Evolutionary conservation across 176 grass and related monocot species (phyloP).

Genomic region (Raddia distichophylla): DNA sequence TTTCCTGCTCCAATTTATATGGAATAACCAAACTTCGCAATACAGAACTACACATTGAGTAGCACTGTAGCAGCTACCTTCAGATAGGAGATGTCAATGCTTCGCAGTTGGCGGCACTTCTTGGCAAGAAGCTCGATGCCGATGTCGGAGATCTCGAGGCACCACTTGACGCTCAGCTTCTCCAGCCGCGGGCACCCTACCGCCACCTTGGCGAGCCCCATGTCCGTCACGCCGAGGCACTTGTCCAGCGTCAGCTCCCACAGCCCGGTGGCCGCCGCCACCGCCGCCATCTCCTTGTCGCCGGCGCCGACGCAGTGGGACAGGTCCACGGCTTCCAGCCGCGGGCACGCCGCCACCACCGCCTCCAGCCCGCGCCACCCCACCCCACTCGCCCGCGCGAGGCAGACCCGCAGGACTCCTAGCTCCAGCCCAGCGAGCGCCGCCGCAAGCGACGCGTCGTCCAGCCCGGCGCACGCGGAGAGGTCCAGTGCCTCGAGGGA

Average conservation of each 20-base stretch:
- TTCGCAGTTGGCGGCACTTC: slow-evolving; percentile 76
- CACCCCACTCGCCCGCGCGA: slow-evolving; percentile 71
- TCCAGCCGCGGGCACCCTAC: slow-evolving; percentile 73
- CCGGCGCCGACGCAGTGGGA: slow-evolving; percentile 78
- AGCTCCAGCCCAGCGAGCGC: slow-evolving; percentile 39
- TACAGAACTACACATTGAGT: not conserved
- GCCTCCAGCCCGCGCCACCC: slow-evolving; percentile 80
- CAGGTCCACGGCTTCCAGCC: slow-evolving; percentile 74
- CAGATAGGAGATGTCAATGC: slow-evolving; percentile 83
- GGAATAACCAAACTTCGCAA: not conserved
- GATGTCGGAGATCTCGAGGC: slow-evolving; percentile 86
- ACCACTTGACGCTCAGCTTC: slow-evolving; percentile 92
- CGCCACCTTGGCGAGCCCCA: slow-evolving; percentile 92
- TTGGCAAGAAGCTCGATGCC: slow-evolving; percentile 88
- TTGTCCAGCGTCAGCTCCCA: slow-evolving; percentile 75
- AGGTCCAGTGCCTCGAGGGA: slow-evolving; percentile 73
- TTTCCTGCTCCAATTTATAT: not conserved
- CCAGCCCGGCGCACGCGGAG: slow-evolving; percentile 75
- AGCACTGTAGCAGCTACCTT: slow-evolving; percentile 43
- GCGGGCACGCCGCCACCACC: slow-evolving; percentile 65
- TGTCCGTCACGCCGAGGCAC: slow-evolving; percentile 78
- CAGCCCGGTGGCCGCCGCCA: slow-evolving; percentile 50
- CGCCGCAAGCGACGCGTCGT: slow-evolving; percentile 59
- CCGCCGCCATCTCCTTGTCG: slow-evolving; percentile 64
- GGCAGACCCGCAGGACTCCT: slow-evolving; percentile 49